Evolutionary conservation across 2,329 filamentous ascomycete genomes (phyloP).

Genomic region (Paramyrothecium roridum): DNA sequence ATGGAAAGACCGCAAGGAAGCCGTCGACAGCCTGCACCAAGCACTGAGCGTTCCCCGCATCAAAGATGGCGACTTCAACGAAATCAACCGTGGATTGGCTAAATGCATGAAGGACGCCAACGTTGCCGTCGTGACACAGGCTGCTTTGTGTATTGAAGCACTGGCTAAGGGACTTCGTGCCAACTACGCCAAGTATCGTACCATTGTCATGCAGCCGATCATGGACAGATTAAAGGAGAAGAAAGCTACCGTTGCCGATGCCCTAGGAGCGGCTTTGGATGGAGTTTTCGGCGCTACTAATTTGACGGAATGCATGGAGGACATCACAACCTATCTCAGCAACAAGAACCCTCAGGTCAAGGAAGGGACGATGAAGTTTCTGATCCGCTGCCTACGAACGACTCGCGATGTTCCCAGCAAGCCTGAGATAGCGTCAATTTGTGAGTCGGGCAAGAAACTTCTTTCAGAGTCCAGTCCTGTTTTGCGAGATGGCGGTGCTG

Average conservation of each 20-base stretch:
- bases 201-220: conserved; percentile 79
- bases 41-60: conserved; percentile 83
- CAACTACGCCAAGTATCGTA: conserved; percentile 76
- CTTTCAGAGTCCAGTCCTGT: conserved; percentile 85
- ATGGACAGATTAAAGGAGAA: conserved; percentile 98
- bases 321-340: conserved; percentile 77
- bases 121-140: conserved; percentile 87
- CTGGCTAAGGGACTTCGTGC: conserved; percentile 82
- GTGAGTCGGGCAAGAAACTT: conserved; percentile 86
- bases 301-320: conserved; percentile 84
- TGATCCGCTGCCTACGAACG: conserved; percentile 81
- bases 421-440: conserved; percentile 77
- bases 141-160: conserved; percentile 87
- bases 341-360: conserved; percentile 99
- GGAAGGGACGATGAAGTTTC: conserved; percentile 88
- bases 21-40: conserved; percentile 75
- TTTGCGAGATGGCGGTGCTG: conserved; percentile 83
- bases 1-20: conserved; percentile 98
- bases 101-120: conserved; percentile 99
- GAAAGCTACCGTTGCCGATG: conserved; percentile 85
- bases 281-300: conserved; percentile 62
- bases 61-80: conserved; percentile 85
- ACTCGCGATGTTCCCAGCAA: conserved; percentile 83
- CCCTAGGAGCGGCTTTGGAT: conserved; percentile 81
- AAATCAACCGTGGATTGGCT: conserved; percentile 78